These are phyloP conservation scores for Fagopyrum esculentum DNA, from an alignment of 148 eudicot genomes.

Conservation along the genomic window DNA sequence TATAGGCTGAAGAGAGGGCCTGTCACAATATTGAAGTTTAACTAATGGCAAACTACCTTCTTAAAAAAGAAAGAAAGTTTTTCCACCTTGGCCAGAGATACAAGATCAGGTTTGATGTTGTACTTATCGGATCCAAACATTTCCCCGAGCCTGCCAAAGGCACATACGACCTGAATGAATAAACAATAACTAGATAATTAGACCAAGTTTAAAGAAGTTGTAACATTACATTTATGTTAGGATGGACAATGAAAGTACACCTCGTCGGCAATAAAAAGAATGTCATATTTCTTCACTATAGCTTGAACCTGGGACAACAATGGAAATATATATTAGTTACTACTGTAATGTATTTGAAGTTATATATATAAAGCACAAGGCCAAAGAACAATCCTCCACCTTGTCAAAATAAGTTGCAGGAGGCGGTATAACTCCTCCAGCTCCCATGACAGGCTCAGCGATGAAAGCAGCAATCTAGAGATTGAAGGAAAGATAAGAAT, in stretches of 20 bases:
- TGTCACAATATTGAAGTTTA: constrained; percentile 18
- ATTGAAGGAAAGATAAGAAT: not conserved
- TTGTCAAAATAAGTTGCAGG: constrained; percentile 91
- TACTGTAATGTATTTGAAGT: not conserved
- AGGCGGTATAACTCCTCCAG: constrained; percentile 95
- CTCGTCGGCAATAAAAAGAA: constrained; percentile 95
- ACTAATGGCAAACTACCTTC: not conserved
- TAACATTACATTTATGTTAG: not conserved
- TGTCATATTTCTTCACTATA: constrained; percentile 81
- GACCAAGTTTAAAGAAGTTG: not conserved
- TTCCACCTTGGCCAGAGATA: constrained; percentile 74
- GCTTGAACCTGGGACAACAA: constrained; percentile 61
- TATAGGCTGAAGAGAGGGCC: constrained; percentile 92
- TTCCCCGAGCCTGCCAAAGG: constrained; percentile 93
- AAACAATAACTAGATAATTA: not conserved
- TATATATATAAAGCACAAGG: not conserved
- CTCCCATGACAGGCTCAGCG: constrained; percentile 98
- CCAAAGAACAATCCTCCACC: constrained; percentile 23
- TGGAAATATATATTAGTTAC: not conserved
- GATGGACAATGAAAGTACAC: constrained; percentile 35
- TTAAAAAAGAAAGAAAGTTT: not conserved
- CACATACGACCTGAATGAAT: constrained; percentile 69
- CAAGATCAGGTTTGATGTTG: constrained; percentile 92
- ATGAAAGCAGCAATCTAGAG: constrained; percentile 91
- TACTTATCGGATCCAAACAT: constrained; percentile 93